A percentile compares a stretch with the other conserved stretches of the same genome.
phyloP scores from a whole-genome alignment of 345 rosid species.

The Hibiscus syriacus region DNA sequence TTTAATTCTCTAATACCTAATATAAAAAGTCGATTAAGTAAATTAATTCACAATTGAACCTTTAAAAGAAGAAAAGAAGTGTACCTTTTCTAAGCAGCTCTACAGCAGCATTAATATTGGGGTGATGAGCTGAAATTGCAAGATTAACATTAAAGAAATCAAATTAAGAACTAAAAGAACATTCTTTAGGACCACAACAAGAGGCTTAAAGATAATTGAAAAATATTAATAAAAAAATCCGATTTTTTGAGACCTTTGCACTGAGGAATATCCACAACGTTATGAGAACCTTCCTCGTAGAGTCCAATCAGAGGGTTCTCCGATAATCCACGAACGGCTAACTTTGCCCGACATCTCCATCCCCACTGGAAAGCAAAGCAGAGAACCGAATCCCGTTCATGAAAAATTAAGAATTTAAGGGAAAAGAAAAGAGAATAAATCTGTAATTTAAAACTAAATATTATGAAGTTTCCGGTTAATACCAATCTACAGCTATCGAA shows the following conservation, averaged over 20 bases:
- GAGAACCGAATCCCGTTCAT: slow-evolving; percentile 6
- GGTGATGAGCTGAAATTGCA: slow-evolving; percentile 74
- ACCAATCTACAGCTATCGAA: slow-evolving; percentile 84
- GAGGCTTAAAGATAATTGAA: background rate
- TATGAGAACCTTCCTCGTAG: slow-evolving; percentile 82
- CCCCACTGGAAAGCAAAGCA: slow-evolving; percentile 51
- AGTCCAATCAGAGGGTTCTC: slow-evolving; percentile 68
- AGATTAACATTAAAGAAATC: slow-evolving; percentile 9
- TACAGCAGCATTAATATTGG: slow-evolving; percentile 73
- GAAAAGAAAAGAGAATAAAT: background rate
- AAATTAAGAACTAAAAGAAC: background rate
- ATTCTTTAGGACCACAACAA: background rate
- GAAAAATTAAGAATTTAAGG: background rate
- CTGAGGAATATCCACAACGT: slow-evolving; percentile 71
- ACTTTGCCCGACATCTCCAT: slow-evolving; percentile 90
- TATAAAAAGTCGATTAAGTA: background rate
- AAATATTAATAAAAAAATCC: background rate
- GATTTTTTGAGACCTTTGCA: slow-evolving; percentile 51
- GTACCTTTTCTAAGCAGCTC: slow-evolving; percentile 73
- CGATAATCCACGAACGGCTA: slow-evolving; percentile 80
- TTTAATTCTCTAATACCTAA: slow-evolving; percentile 62
- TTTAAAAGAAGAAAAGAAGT: background rate
- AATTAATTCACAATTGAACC: background rate
- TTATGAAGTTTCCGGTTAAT: background rate
- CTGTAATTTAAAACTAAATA: slow-evolving; percentile 7